Percentiles rank a stretch among this genome's conserved stretches.
These are phyloP conservation scores for Flammula alnicola DNA, from an alignment of 1,284 basidiomycete species.

Conservation along the genomic window DNA sequence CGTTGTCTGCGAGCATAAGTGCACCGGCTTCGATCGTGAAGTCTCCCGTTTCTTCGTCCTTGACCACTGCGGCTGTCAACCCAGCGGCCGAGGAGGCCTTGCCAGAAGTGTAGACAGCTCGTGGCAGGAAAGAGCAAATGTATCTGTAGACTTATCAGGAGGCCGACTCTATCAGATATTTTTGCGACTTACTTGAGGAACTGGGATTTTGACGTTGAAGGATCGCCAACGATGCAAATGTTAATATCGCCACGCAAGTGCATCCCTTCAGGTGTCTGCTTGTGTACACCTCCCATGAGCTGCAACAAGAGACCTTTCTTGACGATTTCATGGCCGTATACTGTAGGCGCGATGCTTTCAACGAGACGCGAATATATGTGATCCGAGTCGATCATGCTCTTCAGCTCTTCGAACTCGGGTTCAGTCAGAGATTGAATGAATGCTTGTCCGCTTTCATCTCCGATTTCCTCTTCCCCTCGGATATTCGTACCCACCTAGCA, in stretches of 20 bases:
- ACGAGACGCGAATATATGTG: slow-evolving; percentile 96
- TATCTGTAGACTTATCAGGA: slow-evolving; percentile 63
- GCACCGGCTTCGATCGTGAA: slow-evolving; percentile 99
- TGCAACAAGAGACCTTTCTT: slow-evolving; percentile 98
- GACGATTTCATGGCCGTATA: slow-evolving; percentile 98
- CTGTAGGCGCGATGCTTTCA: slow-evolving; percentile 95
- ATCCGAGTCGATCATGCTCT: slow-evolving; percentile 90
- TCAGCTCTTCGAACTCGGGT: slow-evolving; percentile 94
- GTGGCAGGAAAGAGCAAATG: slow-evolving; percentile 98
- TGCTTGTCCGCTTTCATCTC: slow-evolving; percentile 75
- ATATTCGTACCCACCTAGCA: slow-evolving; percentile 80
- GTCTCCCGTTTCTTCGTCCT: slow-evolving; percentile 98
- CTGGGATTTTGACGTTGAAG: slow-evolving; percentile 96
- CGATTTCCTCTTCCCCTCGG: slow-evolving; percentile 83
- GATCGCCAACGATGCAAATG: slow-evolving; percentile 98
- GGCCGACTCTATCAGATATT: background rate
- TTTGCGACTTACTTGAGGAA: slow-evolving; percentile 85
- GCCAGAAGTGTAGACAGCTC: slow-evolving; percentile 98
- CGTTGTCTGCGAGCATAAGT: slow-evolving; percentile 99
- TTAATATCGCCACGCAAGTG: slow-evolving; percentile 98
- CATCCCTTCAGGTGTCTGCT: slow-evolving; percentile 96
- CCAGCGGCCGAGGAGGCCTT: slow-evolving; percentile 99
- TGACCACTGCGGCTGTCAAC: slow-evolving; percentile 98
- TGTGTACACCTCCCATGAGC: slow-evolving; percentile 99
- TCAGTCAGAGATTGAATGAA: slow-evolving; percentile 91